Evolutionary conservation across 1,139 yeast species (phyloP).

Genomic region (Protomyces pachydermus): DNA sequence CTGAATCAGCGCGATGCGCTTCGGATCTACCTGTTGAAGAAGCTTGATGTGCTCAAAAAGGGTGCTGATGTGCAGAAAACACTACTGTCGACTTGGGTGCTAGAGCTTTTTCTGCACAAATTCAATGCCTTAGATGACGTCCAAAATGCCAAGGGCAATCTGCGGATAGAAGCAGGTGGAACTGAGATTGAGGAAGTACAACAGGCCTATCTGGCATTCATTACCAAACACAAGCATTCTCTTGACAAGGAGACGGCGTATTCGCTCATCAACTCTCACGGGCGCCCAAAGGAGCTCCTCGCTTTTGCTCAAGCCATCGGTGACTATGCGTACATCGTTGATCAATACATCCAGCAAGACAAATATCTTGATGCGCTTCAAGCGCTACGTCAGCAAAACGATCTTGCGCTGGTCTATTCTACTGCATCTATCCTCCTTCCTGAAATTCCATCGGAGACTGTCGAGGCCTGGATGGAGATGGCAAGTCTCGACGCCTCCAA

Average conservation of each 20-base stretch:
- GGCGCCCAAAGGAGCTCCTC: slow-evolving; percentile 59
- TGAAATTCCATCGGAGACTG: slow-evolving; percentile 64
- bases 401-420: slow-evolving; percentile 54
- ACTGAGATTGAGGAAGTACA: slow-evolving; percentile 33
- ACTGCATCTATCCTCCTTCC: slow-evolving; percentile 63
- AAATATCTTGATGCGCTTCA: slow-evolving; percentile 72
- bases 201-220: slow-evolving; percentile 50
- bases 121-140: slow-evolving; percentile 48
- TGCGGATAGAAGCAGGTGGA: slow-evolving; percentile 32
- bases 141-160: slow-evolving; percentile 35
- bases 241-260: slow-evolving; percentile 65
- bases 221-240: slow-evolving; percentile 47
- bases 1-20: slow-evolving; percentile 45
- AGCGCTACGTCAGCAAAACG: slow-evolving; percentile 49
- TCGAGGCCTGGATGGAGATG: slow-evolving; percentile 71
- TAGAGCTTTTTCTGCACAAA: slow-evolving; percentile 58
- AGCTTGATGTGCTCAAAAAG: slow-evolving; percentile 42
- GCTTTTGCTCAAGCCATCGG: slow-evolving; percentile 62
- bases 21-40: slow-evolving; percentile 53
- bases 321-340: slow-evolving; percentile 65
- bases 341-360: slow-evolving; percentile 61
- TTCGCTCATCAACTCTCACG: slow-evolving; percentile 64
- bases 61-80: slow-evolving; percentile 48
- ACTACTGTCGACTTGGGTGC: slow-evolving; percentile 76
- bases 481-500: slow-evolving; percentile 51